Evolutionary conservation across 2,329 filamentous ascomycete species (phyloP), one percentile per base, ranked within the genome.

Genomic region (Colletotrichum paranaense): DNA sequence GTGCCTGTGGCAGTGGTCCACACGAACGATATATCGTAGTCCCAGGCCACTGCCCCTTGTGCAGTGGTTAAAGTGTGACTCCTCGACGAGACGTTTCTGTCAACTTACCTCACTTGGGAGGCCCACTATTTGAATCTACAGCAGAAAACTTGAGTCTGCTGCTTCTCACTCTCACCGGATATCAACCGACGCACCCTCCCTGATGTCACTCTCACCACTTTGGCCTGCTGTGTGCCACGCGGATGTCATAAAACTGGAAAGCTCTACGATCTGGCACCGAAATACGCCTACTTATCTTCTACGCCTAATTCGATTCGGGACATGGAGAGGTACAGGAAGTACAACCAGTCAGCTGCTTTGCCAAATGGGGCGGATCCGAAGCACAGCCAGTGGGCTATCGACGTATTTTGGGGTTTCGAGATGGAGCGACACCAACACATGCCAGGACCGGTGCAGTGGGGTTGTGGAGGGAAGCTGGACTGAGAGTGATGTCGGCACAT

Each of bases 11-110:
- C 6, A 86, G 88, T 68, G 89, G 92, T 0, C 93, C 93, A 32
- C 93, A 95, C 80, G 92, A 94, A 80, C 88, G 92, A 76, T 94
- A 92, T 78, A 94, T 95, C 77, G 89, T 94, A 56, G 84, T 92
- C 32, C 89, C 91, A 12, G 92, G 91, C 68, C 88, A 88, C 78
- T 93, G 85, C 76, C 85, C 85, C 3, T 78, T 87, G 5, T 87
- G 85, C 75, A 80, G 80, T 55, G 79, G 82, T 56, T 85, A 73
- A 73, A 6, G 30, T 19, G 9, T 19, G 2, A 24, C 22, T 11
- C 16, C n/a, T 53, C 42, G 30, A 59, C 63, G 68, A 22, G 11
- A 56, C 16, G 38, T 9, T 30, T 52, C 58, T 22, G 62, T 28
- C 22, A 24, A 14, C 22, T 46, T 42, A 16, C 32, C 38, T 24